A percentile compares a stretch with the other conserved stretches of the same genome.
phyloP scores from a whole-genome alignment of 805 yeast genomes.

The Lachancea dasiensis region DNA sequence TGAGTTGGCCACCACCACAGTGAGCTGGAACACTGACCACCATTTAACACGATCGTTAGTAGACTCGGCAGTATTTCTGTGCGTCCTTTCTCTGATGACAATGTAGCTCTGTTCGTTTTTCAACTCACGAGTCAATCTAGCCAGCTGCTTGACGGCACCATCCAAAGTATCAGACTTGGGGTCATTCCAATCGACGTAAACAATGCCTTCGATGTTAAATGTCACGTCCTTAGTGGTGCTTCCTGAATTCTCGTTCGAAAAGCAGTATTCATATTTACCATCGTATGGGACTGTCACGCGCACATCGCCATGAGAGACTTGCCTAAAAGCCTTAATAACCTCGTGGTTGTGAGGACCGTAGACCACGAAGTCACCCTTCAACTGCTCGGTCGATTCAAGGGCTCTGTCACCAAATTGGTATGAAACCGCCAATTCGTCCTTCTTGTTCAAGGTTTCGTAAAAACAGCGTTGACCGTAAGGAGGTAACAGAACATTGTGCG shows the following conservation, averaged over 20 bases:
- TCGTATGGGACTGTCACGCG: constrained; percentile 53
- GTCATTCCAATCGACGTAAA: constrained; percentile 74
- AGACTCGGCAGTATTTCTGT: constrained; percentile 97
- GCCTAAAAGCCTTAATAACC: constrained; percentile 44
- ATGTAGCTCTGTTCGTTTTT: constrained; percentile 88
- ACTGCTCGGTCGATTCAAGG: constrained; percentile 59
- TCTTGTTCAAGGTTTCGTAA: constrained; percentile 71
- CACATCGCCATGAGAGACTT: constrained; percentile 76
- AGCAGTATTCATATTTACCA: constrained; percentile 85
- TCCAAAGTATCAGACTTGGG: constrained; percentile 77
- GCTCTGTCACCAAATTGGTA: constrained; percentile 94
- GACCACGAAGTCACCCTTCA: constrained; percentile 61
- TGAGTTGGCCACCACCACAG: constrained; percentile 81
- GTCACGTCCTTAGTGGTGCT: constrained; percentile 82
- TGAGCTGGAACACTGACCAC: constrained; percentile 92
- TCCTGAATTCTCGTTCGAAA: constrained; percentile 75
- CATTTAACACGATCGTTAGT: constrained; percentile 95
- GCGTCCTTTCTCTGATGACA: constrained; percentile 93
- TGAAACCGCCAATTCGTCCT: constrained; percentile 80
- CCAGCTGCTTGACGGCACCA: constrained; percentile 68
- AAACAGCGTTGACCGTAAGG: constrained; percentile 85
- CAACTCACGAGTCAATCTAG: constrained; percentile 75
- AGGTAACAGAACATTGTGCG: constrained; percentile 79
- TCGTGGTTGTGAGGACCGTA: constrained; percentile 38
- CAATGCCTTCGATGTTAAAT: constrained; percentile 90